These are phyloP conservation scores for Populus nigra DNA, from an alignment of 345 rosid species.

Conservation along the genomic window DNA sequence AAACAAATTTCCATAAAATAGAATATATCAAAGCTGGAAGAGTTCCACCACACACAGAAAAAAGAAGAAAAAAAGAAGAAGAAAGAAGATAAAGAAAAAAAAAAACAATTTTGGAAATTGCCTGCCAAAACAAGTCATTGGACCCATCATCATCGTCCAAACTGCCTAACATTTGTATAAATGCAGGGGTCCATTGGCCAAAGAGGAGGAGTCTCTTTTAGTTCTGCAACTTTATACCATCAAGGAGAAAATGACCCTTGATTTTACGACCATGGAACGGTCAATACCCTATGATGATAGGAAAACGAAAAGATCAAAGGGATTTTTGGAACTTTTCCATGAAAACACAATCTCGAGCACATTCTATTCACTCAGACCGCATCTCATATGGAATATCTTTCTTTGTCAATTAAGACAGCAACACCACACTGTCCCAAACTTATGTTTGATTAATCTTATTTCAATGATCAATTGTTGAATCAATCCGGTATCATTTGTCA, in stretches of 20 bases:
- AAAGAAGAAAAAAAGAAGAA: fast-evolving
- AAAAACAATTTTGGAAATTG: neutral
- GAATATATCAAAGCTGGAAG: neutral
- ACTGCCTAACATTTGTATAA: neutral
- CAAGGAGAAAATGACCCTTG: conserved; percentile 27
- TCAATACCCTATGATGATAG: conserved; percentile 1
- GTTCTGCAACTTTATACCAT: neutral
- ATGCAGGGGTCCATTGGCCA: neutral
- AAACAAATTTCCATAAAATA: neutral
- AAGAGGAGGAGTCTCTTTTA: neutral
- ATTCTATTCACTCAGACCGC: neutral
- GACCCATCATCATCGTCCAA: conserved; percentile 9
- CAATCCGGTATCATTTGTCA: too few relatives aligned
- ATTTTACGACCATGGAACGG: conserved; percentile 1
- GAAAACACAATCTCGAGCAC: conserved; percentile 20
- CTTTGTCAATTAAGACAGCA: neutral
- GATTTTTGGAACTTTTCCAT: conserved; percentile 12
- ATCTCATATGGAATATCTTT: neutral
- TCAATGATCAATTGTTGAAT: too few relatives aligned
- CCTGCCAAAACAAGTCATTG: conserved; percentile 6
- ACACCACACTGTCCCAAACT: neutral
- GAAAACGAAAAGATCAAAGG: neutral
- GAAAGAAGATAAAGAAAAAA: too few relatives aligned
- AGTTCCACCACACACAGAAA: conserved; percentile 10
- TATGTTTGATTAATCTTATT: neutral